phyloP scores from a whole-genome alignment of 805 yeast genomes.

The Metschnikowia chrysomelidarum region DNA sequence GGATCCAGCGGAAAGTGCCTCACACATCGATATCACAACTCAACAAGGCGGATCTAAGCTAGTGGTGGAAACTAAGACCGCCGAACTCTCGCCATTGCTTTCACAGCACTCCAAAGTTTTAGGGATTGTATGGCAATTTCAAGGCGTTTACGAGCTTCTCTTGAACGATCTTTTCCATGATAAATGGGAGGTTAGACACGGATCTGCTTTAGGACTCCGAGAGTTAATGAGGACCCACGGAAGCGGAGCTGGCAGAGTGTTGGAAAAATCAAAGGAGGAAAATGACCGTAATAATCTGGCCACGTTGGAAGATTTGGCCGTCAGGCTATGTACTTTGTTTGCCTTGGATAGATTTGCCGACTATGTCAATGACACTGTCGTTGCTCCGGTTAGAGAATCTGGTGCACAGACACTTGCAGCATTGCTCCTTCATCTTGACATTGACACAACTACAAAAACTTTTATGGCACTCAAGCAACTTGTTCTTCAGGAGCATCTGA shows the following conservation, averaged over 20 bases:
- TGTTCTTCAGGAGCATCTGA: constrained; percentile 56
- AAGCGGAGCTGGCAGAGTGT: constrained; percentile 76
- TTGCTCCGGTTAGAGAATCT: constrained; percentile 97
- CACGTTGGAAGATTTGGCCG: constrained; percentile 84
- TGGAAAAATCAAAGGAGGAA: constrained; percentile 56
- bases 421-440: constrained; percentile 68
- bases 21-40: constrained; percentile 63
- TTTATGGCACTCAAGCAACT: constrained; percentile 65
- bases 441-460: constrained; percentile 54
- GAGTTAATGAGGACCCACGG: constrained; percentile 86
- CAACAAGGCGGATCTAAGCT: constrained; percentile 79
- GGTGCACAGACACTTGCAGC: constrained; percentile 95
- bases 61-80: constrained; percentile 74
- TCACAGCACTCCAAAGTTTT: constrained; percentile 70
- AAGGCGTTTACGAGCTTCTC: constrained; percentile 83
- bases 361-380: constrained; percentile 94
- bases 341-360: constrained; percentile 96
- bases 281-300: constrained; percentile 63
- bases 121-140: constrained; percentile 88
- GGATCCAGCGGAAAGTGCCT: constrained; percentile 17
- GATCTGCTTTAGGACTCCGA: constrained; percentile 88
- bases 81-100: constrained; percentile 63
- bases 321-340: constrained; percentile 79
- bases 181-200: constrained; percentile 94
- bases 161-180: constrained; percentile 79